Base-by-base conservation (phyloP, 768 basidiomycete genomes). In the Pholiota conissans region DNA sequence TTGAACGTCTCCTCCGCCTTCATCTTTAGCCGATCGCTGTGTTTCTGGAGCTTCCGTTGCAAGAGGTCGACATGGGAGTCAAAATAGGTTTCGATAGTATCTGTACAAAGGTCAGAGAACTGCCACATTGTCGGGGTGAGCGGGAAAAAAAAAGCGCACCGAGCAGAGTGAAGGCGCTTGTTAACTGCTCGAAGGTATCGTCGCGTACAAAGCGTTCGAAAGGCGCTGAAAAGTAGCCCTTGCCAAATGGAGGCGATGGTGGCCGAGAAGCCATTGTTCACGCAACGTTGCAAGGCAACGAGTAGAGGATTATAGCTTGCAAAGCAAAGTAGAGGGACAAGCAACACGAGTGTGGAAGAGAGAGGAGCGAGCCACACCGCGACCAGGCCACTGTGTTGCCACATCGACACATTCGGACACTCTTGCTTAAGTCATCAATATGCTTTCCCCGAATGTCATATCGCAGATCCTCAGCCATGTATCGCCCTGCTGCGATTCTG, bases 1-100 rank as follows among this genome's bases (percentile, higher is more conserved):
- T 89, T 93, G 64, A 92, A 84, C 3, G 87, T 85, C 63, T 89
- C 86, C 63, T 92, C 92, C 0, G 95, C 94, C 63, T 84, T 85
- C 69, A 83, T 74, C 77, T 91, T 94, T 54, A 97, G 79, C 47
- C 84, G 79, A 59, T 94, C 91, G 63, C 91, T 86, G 67, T 94
- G 93, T 56, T 90, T 95, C 71, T 91, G 89, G 27, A 96, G 80
- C 56, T 85, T 86, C 39, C 95, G 86, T 70, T 96, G 91, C 3
- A 91, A 72, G 14, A 93, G 79, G 69, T 91, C 91, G 61, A 91
- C 76, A 69, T 91, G 88, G 1, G 94, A 93, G 75, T 98, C 94
- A 69, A 95, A 96, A 68, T 90, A 97, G 0, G 95, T 97, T 74
- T 97, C 95, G 70, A 95, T 78, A 8, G 95, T 96, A 72, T 97